Conservation (phyloP, 2,329 filamentous ascomycete species). For the Aspergillus sp. region DNA sequence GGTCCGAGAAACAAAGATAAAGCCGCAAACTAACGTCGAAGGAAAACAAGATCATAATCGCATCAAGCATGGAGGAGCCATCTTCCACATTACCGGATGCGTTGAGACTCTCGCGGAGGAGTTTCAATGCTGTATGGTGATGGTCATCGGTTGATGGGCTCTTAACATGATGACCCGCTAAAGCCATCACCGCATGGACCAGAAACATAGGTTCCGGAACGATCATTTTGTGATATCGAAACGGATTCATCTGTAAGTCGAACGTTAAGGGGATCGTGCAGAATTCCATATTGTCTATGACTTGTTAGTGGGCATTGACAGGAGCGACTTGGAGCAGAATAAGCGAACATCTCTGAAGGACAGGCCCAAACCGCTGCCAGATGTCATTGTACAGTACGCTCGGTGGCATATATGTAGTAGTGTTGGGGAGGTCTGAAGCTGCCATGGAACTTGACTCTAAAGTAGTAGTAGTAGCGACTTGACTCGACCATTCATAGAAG, state of each 20-base stretch:
- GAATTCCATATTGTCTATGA: slow-evolving; percentile 7
- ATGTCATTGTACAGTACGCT: not conserved
- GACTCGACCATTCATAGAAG: too few relatives aligned
- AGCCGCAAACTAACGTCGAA: slow-evolving; percentile 2
- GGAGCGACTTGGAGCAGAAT: not conserved
- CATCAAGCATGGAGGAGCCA: not conserved
- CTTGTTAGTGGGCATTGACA: not conserved
- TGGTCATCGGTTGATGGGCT: slow-evolving; percentile 1
- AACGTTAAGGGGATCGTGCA: slow-evolving; percentile 6
- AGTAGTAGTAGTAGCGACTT: not conserved
- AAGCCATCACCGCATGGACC: slow-evolving; percentile 7
- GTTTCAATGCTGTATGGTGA: slow-evolving; percentile 3
- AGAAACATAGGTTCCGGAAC: slow-evolving; percentile 3
- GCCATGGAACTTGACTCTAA: not conserved
- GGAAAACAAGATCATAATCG: slow-evolving; percentile 3
- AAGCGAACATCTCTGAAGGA: slow-evolving; percentile 5
- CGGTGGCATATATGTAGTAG: not conserved
- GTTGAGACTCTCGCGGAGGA: not conserved
- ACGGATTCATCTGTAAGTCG: slow-evolving; percentile 1
- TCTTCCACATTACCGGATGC: not conserved
- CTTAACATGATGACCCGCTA: slow-evolving; percentile 7
- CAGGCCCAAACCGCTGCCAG: not conserved
- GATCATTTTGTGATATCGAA: not conserved
- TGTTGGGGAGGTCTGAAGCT: not conserved
- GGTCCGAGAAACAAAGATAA: too few relatives aligned